Conservation (phyloP, 805 yeast genomes). For the Wickerhamomyces subpelliculosus region DNA sequence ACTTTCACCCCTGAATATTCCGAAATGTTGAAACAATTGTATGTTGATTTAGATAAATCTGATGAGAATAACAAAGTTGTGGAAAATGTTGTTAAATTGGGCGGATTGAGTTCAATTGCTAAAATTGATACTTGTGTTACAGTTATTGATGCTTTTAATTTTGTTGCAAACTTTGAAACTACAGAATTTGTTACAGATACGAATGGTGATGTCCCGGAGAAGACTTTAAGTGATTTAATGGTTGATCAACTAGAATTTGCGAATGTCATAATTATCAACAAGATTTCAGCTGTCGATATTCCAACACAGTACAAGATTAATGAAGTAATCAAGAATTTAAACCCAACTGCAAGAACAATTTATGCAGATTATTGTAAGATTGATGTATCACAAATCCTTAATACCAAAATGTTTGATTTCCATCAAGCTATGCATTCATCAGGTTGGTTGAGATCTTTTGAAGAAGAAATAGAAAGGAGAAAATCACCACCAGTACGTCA, state of each 20-base stretch:
- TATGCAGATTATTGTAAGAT: constrained; percentile 31
- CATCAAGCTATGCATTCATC: constrained; percentile 36
- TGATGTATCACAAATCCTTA: constrained; percentile 27
- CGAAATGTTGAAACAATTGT: constrained; percentile 22
- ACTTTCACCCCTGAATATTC: constrained; percentile 39
- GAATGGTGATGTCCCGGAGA: constrained; percentile 30
- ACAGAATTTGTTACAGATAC: constrained; percentile 35
- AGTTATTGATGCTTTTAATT: constrained; percentile 36
- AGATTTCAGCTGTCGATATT: constrained; percentile 24
- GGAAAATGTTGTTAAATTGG: constrained; percentile 25
- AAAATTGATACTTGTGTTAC: constrained; percentile 40
- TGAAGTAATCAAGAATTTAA: constrained; percentile 28
- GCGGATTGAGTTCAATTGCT: constrained; percentile 34
- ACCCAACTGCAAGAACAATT: constrained; percentile 35
- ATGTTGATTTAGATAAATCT: constrained; percentile 11
- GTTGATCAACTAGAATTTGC: constrained; percentile 42
- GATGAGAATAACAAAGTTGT: constrained; percentile 16
- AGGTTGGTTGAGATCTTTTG: constrained; percentile 37
- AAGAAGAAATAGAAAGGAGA: constrained; percentile 29
- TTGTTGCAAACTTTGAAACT: constrained; percentile 35
- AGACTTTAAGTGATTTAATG: constrained; percentile 38
- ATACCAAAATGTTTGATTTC: constrained; percentile 33
- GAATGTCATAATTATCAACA: constrained; percentile 36
- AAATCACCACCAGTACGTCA: constrained; percentile 34
- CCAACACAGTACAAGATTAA: constrained; percentile 23